Evolutionary conservation across 441 rosid genomes (phyloP).

Genomic region (Populus hybrid): DNA sequence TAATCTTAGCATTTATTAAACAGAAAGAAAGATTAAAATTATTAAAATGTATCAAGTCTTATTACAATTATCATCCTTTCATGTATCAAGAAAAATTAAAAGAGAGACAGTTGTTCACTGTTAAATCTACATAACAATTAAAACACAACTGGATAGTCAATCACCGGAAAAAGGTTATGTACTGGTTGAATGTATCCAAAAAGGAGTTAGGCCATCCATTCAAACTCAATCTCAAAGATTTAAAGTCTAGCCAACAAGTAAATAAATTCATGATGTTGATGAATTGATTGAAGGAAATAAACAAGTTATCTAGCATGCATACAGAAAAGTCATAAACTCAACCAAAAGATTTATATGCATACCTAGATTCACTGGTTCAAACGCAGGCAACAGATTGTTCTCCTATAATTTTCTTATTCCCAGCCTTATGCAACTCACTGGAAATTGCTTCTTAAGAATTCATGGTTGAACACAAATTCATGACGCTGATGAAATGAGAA

Average conservation of each 20-base stretch:
- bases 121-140: not conserved
- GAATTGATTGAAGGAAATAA: not conserved
- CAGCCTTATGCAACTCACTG: conserved; percentile 13
- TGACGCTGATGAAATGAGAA: conserved; percentile 7
- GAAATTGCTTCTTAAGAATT: not conserved
- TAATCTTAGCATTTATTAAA: not conserved
- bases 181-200: not conserved
- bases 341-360: not conserved
- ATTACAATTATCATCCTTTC: not conserved
- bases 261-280: not conserved
- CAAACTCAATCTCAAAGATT: not conserved
- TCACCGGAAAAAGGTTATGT: not conserved
- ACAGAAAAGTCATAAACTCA: not conserved
- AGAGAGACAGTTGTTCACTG: not conserved
- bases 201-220: not conserved
- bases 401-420: conserved; percentile 12
- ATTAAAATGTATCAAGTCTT: not conserved
- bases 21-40: not conserved
- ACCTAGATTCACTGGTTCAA: conserved; percentile 14
- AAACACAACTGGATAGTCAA: not conserved
- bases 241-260: conserved; percentile 1
- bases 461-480: not conserved
- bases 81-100: not conserved
- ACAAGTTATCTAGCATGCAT: not conserved
- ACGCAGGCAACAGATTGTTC: conserved; percentile 10